Evolutionary conservation across 495 filamentous ascomycete species (phyloP).

Genomic region (Aspergillus ostianus): DNA sequence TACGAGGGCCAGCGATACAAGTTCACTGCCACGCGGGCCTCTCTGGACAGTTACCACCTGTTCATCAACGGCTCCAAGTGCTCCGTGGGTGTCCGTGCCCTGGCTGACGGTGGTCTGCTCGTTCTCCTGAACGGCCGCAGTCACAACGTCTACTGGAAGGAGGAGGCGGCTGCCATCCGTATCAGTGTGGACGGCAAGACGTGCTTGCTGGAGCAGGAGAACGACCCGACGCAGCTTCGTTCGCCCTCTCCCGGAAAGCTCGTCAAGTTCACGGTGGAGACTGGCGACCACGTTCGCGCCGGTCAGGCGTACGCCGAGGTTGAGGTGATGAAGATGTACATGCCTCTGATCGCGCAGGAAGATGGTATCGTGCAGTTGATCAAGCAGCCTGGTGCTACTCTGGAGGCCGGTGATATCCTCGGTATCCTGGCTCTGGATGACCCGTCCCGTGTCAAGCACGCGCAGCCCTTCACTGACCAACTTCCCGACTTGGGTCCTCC

Average conservation of each 20-base stretch:
- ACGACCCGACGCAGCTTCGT: constrained; percentile 95
- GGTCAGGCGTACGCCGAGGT: constrained; percentile 96
- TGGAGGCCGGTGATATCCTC: constrained; percentile 98
- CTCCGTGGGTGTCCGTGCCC: constrained; percentile 85
- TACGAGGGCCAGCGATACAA: constrained; percentile 96
- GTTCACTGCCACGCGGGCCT: constrained; percentile 94
- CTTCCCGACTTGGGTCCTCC: constrained; percentile 86
- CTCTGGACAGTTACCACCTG: constrained; percentile 90
- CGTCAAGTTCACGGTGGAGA: constrained; percentile 97
- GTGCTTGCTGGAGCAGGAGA: constrained; percentile 96
- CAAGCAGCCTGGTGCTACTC: constrained; percentile 97
- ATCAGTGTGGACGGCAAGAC: constrained; percentile 97
- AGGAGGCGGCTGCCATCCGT: constrained; percentile 93
- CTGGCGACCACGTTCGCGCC: constrained; percentile 89
- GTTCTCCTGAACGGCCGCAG: constrained; percentile 84
- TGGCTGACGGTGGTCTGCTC: constrained; percentile 93
- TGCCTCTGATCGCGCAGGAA: constrained; percentile 96
- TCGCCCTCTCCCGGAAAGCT: constrained; percentile 96
- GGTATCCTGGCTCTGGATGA: constrained; percentile 96
- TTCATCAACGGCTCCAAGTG: constrained; percentile 99
- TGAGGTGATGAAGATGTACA: constrained; percentile 99
- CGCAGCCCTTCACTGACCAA: constrained; percentile 91
- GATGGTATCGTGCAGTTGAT: constrained; percentile 97
- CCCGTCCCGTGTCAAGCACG: constrained; percentile 93
- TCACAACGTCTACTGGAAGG: constrained; percentile 99